These are phyloP conservation scores for Penicillium aurantiogriseum DNA, from an alignment of 2,329 filamentous ascomycete species.

Conservation along the genomic window DNA sequence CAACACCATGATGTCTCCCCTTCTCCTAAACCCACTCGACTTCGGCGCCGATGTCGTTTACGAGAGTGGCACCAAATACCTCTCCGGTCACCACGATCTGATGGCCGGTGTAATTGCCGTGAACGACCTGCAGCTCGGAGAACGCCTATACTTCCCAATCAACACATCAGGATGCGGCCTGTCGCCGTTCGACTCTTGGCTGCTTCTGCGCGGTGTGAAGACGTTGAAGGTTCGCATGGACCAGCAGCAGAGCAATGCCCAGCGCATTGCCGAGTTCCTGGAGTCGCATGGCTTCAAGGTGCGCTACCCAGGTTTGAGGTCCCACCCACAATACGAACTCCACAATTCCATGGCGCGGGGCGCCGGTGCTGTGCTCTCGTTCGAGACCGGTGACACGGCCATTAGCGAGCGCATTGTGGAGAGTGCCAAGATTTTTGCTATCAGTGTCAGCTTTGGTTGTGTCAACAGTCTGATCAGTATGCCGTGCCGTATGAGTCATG, in stretches of 20 bases:
- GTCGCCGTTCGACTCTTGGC: slow-evolving; percentile 91
- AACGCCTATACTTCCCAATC: slow-evolving; percentile 94
- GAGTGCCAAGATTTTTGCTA: slow-evolving; percentile 85
- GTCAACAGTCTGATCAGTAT: slow-evolving; percentile 99
- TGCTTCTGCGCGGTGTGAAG: slow-evolving; percentile 93
- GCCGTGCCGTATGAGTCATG: slow-evolving; percentile 99
- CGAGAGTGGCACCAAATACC: slow-evolving; percentile 95
- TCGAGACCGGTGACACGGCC: slow-evolving; percentile 84
- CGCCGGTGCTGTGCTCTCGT: slow-evolving; percentile 89
- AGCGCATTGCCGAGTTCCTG: slow-evolving; percentile 86
- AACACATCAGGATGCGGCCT: slow-evolving; percentile 94
- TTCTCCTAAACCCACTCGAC: slow-evolving; percentile 90
- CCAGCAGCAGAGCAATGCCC: slow-evolving; percentile 91
- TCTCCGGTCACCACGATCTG: slow-evolving; percentile 96
- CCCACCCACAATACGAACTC: slow-evolving; percentile 92
- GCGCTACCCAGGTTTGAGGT: slow-evolving; percentile 88
- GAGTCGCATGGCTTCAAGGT: slow-evolving; percentile 91
- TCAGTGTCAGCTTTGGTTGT: slow-evolving; percentile 95
- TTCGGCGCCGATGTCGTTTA: slow-evolving; percentile 95
- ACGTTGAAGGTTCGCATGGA: slow-evolving; percentile 98
- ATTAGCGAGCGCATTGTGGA: slow-evolving; percentile 93
- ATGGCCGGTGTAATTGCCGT: slow-evolving; percentile 97
- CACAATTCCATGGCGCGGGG: slow-evolving; percentile 95
- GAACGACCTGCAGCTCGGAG: slow-evolving; percentile 76
- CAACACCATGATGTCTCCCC: slow-evolving; percentile 97